These are phyloP conservation scores for Kwoniella heveanensis DNA, from an alignment of 768 basidiomycete species.

Conservation along the genomic window DNA sequence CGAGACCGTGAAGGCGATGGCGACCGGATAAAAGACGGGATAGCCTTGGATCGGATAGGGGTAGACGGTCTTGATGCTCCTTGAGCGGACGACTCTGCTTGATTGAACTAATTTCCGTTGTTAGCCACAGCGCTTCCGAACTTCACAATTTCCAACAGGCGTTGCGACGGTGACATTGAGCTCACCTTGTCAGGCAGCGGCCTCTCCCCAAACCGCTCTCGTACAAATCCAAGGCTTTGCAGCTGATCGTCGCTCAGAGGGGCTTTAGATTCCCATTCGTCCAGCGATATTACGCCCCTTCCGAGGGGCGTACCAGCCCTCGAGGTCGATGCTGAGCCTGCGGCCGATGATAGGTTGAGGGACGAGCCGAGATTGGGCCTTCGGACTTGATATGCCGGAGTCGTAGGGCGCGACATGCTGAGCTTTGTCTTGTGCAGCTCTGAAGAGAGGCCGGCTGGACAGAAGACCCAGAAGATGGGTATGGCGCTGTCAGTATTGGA, in stretches of 20 bases:
- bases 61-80: constrained; percentile 36
- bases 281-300: constrained; percentile 58
- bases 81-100: constrained; percentile 24
- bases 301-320: constrained; percentile 22
- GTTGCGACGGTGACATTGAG: too few species aligned
- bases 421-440: too few species aligned
- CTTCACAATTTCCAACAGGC: too few species aligned
- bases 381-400: constrained; percentile 19
- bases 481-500: too few species aligned
- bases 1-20: constrained; percentile 28
- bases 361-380: constrained; percentile 9
- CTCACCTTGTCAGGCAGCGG: constrained; percentile 76
- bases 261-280: constrained; percentile 88
- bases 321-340: constrained; percentile 17
- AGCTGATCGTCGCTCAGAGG: constrained; percentile 72
- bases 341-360: constrained; percentile 14
- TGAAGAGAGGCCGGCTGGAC: too few species aligned
- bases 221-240: constrained; percentile 67
- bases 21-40: constrained; percentile 12
- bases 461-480: too few species aligned
- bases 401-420: constrained; percentile 18
- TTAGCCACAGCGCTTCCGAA: not conserved
- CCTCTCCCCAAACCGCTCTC: constrained; percentile 64
- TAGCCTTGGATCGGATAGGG: constrained; percentile 15
- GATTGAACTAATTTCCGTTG: constrained; percentile 10